These are phyloP conservation scores for Cladophialophora carrionii DNA, from an alignment of 2,329 filamentous ascomycete genomes.

Conservation along the genomic window DNA sequence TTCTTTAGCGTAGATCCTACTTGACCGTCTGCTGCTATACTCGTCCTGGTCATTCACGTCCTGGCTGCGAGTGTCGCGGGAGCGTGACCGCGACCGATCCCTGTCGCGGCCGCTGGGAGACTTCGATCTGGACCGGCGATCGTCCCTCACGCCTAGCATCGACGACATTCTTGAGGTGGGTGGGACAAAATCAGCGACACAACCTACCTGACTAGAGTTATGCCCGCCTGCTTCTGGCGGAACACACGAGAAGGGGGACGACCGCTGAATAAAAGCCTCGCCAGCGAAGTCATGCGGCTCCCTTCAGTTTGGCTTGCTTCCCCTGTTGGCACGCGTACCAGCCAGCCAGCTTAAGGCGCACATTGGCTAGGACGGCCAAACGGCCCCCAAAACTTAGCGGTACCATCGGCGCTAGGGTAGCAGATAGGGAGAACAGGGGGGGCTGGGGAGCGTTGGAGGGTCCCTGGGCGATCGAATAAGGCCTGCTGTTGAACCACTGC, in stretches of 20 bases:
- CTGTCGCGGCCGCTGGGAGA: slow-evolving; percentile 47
- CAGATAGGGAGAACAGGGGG: slow-evolving; percentile 18
- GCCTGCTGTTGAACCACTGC: neutral
- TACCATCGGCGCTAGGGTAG: slow-evolving; percentile 28
- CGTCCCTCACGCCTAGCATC: slow-evolving; percentile 35
- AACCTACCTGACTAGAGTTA: slow-evolving; percentile 4
- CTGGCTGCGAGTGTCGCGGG: slow-evolving; percentile 48
- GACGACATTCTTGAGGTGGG: slow-evolving; percentile 24
- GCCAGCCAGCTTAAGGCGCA: slow-evolving; percentile 12
- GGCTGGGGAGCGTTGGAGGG: slow-evolving; percentile 9
- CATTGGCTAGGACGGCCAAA: slow-evolving; percentile 22
- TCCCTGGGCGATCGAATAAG: slow-evolving; percentile 5
- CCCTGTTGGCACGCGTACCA: slow-evolving; percentile 11
- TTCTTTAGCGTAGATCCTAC: slow-evolving; percentile 40
- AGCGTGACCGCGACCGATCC: slow-evolving; percentile 48
- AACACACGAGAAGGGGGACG: slow-evolving; percentile 7
- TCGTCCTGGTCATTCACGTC: slow-evolving; percentile 41
- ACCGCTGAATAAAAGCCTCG: slow-evolving; percentile 11
- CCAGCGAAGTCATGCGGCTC: slow-evolving; percentile 22
- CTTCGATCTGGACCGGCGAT: slow-evolving; percentile 49
- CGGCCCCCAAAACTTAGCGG: slow-evolving; percentile 28
- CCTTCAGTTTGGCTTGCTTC: slow-evolving; percentile 13
- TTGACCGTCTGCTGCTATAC: slow-evolving; percentile 25
- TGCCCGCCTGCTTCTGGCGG: neutral
- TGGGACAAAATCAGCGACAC: neutral